Evolutionary conservation across 164 flowering plant genomes (phyloP).

Genomic region (Liriodendron chinense): DNA sequence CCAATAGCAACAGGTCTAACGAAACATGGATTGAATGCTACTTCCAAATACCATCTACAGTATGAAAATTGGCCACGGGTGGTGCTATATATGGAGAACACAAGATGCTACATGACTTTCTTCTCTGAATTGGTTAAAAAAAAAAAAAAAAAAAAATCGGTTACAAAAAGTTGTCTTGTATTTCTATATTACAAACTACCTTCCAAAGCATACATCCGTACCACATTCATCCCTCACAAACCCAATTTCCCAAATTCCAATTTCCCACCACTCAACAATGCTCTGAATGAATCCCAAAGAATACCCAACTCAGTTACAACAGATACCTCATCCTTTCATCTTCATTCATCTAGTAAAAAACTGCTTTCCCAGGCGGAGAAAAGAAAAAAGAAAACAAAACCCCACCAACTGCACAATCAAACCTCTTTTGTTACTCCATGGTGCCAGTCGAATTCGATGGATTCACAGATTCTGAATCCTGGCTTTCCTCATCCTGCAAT

Average conservation of each 20-base stretch:
- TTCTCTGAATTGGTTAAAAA: no score
- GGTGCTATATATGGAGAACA: no score
- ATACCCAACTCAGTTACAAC: not conserved
- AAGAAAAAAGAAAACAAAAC: not conserved
- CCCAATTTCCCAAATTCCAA: not conserved
- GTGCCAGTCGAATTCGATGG: slow-evolving; percentile 1
- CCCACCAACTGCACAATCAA: not conserved
- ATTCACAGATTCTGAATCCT: slow-evolving; percentile 11
- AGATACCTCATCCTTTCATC: not conserved
- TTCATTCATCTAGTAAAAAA: not conserved
- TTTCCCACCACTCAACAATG: not conserved
- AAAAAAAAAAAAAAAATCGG: not conserved
- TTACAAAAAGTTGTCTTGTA: not conserved
- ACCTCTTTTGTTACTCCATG: not conserved
- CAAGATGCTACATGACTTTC: no score
- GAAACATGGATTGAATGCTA: no score
- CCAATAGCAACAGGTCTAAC: no score
- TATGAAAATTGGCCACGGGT: no score
- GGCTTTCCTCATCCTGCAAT: slow-evolving; percentile 34
- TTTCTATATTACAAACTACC: not conserved
- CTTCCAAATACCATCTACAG: no score
- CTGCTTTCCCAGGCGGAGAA: not conserved
- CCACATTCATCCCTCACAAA: not conserved
- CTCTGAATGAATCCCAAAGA: not conserved
- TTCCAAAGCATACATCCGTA: not conserved